phyloP scores from a whole-genome alignment of 2,329 filamentous ascomycete genomes.

The Cladosporium sp. region DNA sequence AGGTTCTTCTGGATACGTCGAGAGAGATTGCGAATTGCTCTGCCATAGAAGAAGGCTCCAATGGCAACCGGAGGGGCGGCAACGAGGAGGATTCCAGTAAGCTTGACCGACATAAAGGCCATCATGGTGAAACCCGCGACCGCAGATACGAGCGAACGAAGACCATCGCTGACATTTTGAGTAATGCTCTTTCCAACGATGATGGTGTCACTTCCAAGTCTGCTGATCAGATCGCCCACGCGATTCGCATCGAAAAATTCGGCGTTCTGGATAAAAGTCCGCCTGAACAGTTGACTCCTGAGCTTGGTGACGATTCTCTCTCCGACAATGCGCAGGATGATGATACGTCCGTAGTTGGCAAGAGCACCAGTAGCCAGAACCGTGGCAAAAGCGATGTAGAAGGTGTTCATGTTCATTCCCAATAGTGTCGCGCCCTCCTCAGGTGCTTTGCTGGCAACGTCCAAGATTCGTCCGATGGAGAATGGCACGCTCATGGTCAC shows the following conservation, averaged over 20 bases:
- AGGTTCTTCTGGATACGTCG: constrained; percentile 91
- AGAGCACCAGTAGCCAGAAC: constrained; percentile 79
- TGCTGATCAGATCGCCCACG: constrained; percentile 91
- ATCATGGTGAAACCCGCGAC: constrained; percentile 86
- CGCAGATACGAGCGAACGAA: constrained; percentile 85
- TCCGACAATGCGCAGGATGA: constrained; percentile 88
- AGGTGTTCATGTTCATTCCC: constrained; percentile 78
- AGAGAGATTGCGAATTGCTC: constrained; percentile 82
- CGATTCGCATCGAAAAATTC: constrained; percentile 99
- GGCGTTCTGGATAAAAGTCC: constrained; percentile 93
- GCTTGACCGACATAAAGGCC: constrained; percentile 89
- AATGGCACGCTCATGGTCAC: constrained; percentile 97
- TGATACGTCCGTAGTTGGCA: constrained; percentile 90
- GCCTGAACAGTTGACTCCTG: constrained; percentile 81
- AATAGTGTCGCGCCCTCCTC: constrained; percentile 66
- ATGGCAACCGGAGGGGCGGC: constrained; percentile 89
- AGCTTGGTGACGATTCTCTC: constrained; percentile 90
- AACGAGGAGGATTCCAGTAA: constrained; percentile 79
- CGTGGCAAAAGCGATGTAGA: constrained; percentile 72
- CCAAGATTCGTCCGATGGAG: constrained; percentile 91
- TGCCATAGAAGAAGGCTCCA: constrained; percentile 86
- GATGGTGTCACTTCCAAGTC: constrained; percentile 91
- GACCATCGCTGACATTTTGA: constrained; percentile 94
- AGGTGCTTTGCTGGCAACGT: constrained; percentile 71
- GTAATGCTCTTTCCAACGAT: constrained; percentile 99